These are phyloP conservation scores for Aplosporella prunicola DNA, from an alignment of 2,329 filamentous ascomycete genomes.

Conservation along the genomic window DNA sequence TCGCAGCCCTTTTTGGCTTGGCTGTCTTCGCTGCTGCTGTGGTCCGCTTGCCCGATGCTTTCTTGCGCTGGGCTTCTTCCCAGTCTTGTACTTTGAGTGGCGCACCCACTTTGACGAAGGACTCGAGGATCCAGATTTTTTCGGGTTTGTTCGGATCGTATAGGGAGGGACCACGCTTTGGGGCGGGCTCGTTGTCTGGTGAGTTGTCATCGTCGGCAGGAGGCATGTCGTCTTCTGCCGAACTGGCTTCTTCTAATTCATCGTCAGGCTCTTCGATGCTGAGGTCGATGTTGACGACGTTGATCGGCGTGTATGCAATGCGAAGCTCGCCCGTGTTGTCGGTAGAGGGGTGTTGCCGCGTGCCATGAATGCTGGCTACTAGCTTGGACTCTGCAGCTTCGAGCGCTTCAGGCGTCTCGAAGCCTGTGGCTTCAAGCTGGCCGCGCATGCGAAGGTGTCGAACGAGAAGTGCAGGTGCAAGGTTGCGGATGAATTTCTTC, in stretches of 20 bases:
- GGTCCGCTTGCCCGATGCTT: constrained; percentile 2
- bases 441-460: constrained; percentile 42
- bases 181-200: constrained; percentile 23
- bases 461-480: constrained; percentile 67
- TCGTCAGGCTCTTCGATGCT: constrained; percentile 64
- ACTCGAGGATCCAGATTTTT: constrained; percentile 59
- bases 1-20: background rate
- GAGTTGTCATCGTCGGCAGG: constrained; percentile 21
- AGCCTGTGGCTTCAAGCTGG: constrained; percentile 3
- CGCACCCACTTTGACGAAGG: constrained; percentile 53
- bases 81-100: constrained; percentile 58
- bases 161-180: constrained; percentile 33
- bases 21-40: constrained; percentile 1
- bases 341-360: constrained; percentile 60
- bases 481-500: constrained; percentile 70
- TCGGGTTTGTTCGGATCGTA: constrained; percentile 60
- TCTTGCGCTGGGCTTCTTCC: constrained; percentile 36
- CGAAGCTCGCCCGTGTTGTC: constrained; percentile 71
- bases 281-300: constrained; percentile 70
- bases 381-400: constrained; percentile 43
- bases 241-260: constrained; percentile 35
- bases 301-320: constrained; percentile 64
- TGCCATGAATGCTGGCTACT: constrained; percentile 57
- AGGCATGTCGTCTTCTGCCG: constrained; percentile 16
- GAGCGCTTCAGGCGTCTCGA: constrained; percentile 26